phyloP scores from a whole-genome alignment of 1,139 yeast species.

The Scheffersomyces titani region DNA sequence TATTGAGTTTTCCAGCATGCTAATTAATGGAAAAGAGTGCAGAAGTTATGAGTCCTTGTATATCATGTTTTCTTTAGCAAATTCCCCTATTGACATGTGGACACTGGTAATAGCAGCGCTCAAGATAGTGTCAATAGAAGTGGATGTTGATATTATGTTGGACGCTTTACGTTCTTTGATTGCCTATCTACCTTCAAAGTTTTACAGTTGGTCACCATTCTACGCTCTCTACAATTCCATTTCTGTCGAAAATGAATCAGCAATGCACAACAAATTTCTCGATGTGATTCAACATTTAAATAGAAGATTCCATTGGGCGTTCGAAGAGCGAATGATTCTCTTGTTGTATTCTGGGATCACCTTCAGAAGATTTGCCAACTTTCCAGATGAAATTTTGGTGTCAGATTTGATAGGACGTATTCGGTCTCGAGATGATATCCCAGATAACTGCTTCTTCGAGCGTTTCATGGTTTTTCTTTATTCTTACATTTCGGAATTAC shows the following conservation, averaged over 20 bases:
- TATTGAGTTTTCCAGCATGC: neutral
- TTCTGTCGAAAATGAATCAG: constrained; percentile 13
- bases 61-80: constrained; percentile 13
- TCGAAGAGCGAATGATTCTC: constrained; percentile 36
- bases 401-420: constrained; percentile 29
- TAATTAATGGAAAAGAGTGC: neutral
- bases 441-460: constrained; percentile 37
- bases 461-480: constrained; percentile 39
- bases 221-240: constrained; percentile 21
- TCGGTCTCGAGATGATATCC: constrained; percentile 32
- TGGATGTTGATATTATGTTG: constrained; percentile 12
- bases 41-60: constrained; percentile 16
- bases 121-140: constrained; percentile 7
- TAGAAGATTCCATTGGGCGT: constrained; percentile 34
- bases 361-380: constrained; percentile 37
- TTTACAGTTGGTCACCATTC: constrained; percentile 27
- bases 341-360: constrained; percentile 34
- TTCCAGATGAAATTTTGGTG: constrained; percentile 31
- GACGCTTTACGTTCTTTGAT: constrained; percentile 18
- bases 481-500: constrained; percentile 32
- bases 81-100: constrained; percentile 20
- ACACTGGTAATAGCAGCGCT: constrained; percentile 15
- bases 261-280: constrained; percentile 26
- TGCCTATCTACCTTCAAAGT: constrained; percentile 10
- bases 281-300: constrained; percentile 31